Percentiles rank a stretch among this genome's conserved stretches.
phyloP scores from a whole-genome alignment of 768 basidiomycete species.

The Heimioporus sp. region DNA sequence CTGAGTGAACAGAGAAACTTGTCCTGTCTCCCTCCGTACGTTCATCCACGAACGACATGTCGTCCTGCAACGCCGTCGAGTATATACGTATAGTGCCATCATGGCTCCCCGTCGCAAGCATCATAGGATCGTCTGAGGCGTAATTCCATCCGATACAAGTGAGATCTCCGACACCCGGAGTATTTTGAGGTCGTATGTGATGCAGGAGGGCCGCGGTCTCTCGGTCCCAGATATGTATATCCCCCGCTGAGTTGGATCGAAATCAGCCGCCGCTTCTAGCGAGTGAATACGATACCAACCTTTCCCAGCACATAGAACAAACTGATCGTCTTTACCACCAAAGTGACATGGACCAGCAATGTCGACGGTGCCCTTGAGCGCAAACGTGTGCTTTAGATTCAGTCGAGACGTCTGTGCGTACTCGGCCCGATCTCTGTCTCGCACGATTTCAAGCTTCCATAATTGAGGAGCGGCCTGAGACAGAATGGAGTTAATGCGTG shows the following conservation, averaged over 20 bases:
- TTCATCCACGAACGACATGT: slow-evolving; percentile 23
- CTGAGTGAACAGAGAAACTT: slow-evolving; percentile 27
- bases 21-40: slow-evolving; percentile 21
- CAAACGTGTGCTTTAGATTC: slow-evolving; percentile 63
- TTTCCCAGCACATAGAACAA: slow-evolving; percentile 78
- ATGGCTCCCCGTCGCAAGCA: slow-evolving; percentile 73
- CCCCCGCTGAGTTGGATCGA: slow-evolving; percentile 54
- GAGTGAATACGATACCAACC: slow-evolving; percentile 34
- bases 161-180: slow-evolving; percentile 57
- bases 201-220: slow-evolving; percentile 74
- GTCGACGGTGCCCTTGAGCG: slow-evolving; percentile 64
- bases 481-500: slow-evolving; percentile 9
- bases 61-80: slow-evolving; percentile 44
- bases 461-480: slow-evolving; percentile 71
- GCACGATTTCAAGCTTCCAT: slow-evolving; percentile 68
- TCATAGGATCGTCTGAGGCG: slow-evolving; percentile 45
- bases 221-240: slow-evolving; percentile 85
- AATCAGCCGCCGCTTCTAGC: neutral
- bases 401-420: slow-evolving; percentile 30
- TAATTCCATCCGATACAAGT: slow-evolving; percentile 84
- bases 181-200: slow-evolving; percentile 55
- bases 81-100: slow-evolving; percentile 76
- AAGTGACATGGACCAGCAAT: slow-evolving; percentile 84
- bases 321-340: slow-evolving; percentile 74
- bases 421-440: slow-evolving; percentile 44